Conservation (phyloP, 176 grass and related monocot genomes). For the Calamus simplicifolius region DNA sequence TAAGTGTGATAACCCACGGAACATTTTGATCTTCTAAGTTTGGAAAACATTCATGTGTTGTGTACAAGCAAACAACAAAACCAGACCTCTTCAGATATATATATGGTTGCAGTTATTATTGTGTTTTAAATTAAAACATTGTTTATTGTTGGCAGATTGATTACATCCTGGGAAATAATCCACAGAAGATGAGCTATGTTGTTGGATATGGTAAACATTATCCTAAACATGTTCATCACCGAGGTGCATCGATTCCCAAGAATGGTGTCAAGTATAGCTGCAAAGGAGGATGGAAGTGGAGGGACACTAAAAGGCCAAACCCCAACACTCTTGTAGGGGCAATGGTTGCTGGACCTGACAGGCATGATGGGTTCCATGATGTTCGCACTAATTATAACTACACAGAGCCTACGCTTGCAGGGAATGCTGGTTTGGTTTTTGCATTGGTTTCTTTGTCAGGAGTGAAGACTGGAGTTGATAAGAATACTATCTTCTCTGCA, state of each 20-base stretch:
- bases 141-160: background rate
- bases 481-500: conserved; percentile 9
- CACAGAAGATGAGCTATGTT: conserved; percentile 5
- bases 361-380: background rate
- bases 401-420: background rate
- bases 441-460: conserved; percentile 2
- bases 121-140: no score
- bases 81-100: no score
- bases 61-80: no score
- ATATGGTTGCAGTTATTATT: no score
- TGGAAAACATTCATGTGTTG: no score
- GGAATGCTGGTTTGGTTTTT: conserved; percentile 1
- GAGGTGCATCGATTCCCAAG: conserved; percentile 1
- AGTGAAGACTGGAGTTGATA: background rate
- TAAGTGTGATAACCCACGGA: no score
- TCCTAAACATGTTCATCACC: conserved; percentile 6
- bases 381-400: background rate
- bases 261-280: background rate
- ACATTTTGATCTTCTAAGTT: no score
- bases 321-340: background rate
- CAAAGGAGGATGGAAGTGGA: conserved; percentile 11
- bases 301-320: background rate
- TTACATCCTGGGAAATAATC: conserved; percentile 2
- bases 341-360: conserved; percentile 2
- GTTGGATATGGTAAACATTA: background rate